Conservation (phyloP, 352 stramenopile genomes). For the Pythium myriotylum region DNA sequence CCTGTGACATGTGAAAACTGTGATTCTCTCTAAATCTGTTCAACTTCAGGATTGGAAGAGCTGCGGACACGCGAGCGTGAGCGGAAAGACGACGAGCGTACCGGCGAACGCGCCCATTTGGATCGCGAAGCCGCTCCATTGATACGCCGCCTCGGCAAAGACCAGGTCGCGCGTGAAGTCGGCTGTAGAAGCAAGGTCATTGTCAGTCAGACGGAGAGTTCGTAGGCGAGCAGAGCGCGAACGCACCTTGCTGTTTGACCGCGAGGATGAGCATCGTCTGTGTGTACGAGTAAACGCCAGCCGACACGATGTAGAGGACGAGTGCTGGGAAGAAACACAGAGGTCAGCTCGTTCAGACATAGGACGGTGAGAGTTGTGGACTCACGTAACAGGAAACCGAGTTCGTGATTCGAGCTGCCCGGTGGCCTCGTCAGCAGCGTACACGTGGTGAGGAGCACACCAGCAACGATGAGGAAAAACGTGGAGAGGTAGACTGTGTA, state of each 20-base stretch:
- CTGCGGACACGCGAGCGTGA: slow-evolving; percentile 24
- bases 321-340: slow-evolving; percentile 38
- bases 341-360: too few relatives aligned
- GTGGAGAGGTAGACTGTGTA: slow-evolving; percentile 54
- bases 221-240: slow-evolving; percentile 11
- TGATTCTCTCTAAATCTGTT: too few relatives aligned
- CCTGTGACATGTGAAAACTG: slow-evolving; percentile 21
- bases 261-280: slow-evolving; percentile 77
- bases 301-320: slow-evolving; percentile 48
- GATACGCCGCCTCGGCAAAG: slow-evolving; percentile 52
- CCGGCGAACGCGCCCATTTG: slow-evolving; percentile 67
- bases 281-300: slow-evolving; percentile 66
- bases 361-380: background rate
- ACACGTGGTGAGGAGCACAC: slow-evolving; percentile 50
- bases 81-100: slow-evolving; percentile 66
- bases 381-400: slow-evolving; percentile 62
- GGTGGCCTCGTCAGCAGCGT: slow-evolving; percentile 44
- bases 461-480: slow-evolving; percentile 37
- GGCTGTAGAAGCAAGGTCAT: background rate
- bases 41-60: slow-evolving; percentile 25
- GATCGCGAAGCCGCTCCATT: slow-evolving; percentile 67
- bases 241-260: slow-evolving; percentile 50
- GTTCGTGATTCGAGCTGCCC: slow-evolving; percentile 26
- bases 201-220: background rate
- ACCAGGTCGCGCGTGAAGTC: slow-evolving; percentile 16